Conservation (phyloP, 306 rosid genomes). For the Cicer arietinum region DNA sequence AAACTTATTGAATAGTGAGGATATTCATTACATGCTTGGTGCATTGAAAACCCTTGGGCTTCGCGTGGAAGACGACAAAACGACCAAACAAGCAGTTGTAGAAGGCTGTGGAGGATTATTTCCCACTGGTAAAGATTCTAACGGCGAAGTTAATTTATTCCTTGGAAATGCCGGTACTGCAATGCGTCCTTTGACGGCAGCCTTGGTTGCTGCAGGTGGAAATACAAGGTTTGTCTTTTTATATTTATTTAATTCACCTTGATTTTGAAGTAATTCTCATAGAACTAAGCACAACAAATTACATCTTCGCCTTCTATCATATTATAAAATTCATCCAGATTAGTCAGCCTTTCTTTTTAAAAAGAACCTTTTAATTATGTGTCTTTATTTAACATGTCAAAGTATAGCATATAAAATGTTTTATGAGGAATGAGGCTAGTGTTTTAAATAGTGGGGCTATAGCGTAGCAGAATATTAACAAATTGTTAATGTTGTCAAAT, state of each 20-base stretch:
- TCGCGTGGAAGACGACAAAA: slow-evolving; percentile 76
- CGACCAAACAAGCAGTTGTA: slow-evolving; percentile 75
- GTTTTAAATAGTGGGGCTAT: too few species aligned
- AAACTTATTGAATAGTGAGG: slow-evolving; percentile 91
- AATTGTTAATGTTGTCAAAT: too few species aligned
- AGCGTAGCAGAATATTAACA: too few species aligned
- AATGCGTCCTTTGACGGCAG: slow-evolving; percentile 98
- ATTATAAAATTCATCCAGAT: background rate
- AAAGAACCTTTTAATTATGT: background rate
- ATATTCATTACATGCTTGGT: slow-evolving; percentile 92
- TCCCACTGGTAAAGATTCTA: slow-evolving; percentile 67
- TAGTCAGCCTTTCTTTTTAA: background rate
- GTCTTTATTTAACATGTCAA: slow-evolving; percentile 15
- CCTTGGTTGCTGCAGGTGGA: slow-evolving; percentile 95
- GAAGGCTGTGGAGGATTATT: slow-evolving; percentile 93
- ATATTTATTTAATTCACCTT: background rate
- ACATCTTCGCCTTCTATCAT: background rate
- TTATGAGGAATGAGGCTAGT: background rate
- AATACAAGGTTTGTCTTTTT: slow-evolving; percentile 66
- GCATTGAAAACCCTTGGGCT: slow-evolving; percentile 90
- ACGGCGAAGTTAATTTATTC: slow-evolving; percentile 80
- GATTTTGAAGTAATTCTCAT: background rate
- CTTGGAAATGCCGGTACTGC: slow-evolving; percentile 99
- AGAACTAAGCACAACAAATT: background rate
- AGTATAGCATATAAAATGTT: slow-evolving; percentile 17